A percentile compares a stretch with the other conserved stretches of the same genome.
Conservation (phyloP, 2,329 filamentous ascomycete genomes). For the Colletotrichum musicola region DNA sequence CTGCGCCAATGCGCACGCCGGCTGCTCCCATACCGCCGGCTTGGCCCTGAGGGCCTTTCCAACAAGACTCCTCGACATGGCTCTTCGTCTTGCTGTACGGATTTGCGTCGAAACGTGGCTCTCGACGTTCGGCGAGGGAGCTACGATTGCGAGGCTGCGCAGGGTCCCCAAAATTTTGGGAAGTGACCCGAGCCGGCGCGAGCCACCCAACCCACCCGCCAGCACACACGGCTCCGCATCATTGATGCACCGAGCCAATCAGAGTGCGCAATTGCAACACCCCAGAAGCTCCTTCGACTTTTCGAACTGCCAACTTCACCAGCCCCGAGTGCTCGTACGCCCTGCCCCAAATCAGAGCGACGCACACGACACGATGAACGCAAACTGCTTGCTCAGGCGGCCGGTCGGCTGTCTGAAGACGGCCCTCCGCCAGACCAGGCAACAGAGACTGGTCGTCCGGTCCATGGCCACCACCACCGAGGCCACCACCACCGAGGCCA, state of each 20-base stretch:
- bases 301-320: slow-evolving; percentile 16
- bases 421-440: slow-evolving; percentile 69
- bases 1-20: slow-evolving; percentile 21
- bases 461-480: slow-evolving; percentile 56
- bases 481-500: slow-evolving; percentile 43
- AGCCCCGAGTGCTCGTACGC: background rate
- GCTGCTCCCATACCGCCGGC: slow-evolving; percentile 35
- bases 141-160: slow-evolving; percentile 7
- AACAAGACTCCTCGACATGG: slow-evolving; percentile 35
- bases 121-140: slow-evolving; percentile 20
- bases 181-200: background rate
- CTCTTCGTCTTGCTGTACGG: background rate
- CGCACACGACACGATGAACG: slow-evolving; percentile 68
- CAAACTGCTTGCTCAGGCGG: slow-evolving; percentile 73
- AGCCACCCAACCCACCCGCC: background rate
- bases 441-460: slow-evolving; percentile 59
- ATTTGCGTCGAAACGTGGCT: slow-evolving; percentile 1
- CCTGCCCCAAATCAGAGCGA: background rate
- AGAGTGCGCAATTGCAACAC: slow-evolving; percentile 40
- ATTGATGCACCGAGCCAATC: slow-evolving; percentile 52
- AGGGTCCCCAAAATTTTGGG: slow-evolving; percentile 36
- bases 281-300: slow-evolving; percentile 38
- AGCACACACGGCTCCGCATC: slow-evolving; percentile 34
- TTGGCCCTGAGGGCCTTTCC: slow-evolving; percentile 38
- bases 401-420: slow-evolving; percentile 79